A percentile compares a stretch with the other conserved stretches of the same genome.
phyloP scores from a whole-genome alignment of 257 asterid species.

The Ligustrum vulgare region DNA sequence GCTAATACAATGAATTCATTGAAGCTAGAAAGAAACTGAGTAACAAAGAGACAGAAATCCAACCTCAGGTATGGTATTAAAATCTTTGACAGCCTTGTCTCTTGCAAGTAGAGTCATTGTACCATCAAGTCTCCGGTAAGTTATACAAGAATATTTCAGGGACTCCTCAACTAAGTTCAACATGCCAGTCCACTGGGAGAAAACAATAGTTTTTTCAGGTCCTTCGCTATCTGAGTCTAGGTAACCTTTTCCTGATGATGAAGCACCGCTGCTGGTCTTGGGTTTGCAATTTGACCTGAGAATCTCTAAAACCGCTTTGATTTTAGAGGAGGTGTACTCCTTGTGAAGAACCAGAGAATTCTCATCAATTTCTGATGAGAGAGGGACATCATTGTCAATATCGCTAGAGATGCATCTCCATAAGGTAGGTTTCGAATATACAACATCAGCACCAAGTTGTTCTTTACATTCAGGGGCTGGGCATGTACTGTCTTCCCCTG shows the following conservation, averaged over 20 bases:
- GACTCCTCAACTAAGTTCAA: conserved; percentile 81
- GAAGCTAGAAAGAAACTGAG: conserved; percentile 14
- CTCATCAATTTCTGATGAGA: conserved; percentile 41
- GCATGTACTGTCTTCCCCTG: conserved; percentile 86
- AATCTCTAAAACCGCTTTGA: conserved; percentile 68
- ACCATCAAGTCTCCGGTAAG: conserved; percentile 91
- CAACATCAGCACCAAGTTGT: conserved; percentile 82
- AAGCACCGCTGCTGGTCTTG: conserved; percentile 39
- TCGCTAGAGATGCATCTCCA: conserved; percentile 57
- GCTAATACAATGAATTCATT: background rate
- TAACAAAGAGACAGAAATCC: conserved; percentile 24
- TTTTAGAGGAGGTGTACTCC: conserved; percentile 71
- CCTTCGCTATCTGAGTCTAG: conserved; percentile 37
- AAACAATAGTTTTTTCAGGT: conserved; percentile 83
- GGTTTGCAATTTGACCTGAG: conserved; percentile 52
- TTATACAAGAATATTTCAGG: conserved; percentile 46
- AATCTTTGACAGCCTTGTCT: conserved; percentile 94
- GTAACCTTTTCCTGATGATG: conserved; percentile 34
- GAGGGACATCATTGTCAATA: conserved; percentile 39
- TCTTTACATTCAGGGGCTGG: conserved; percentile 84
- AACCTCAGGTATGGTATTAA: conserved; percentile 89
- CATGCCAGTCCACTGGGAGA: conserved; percentile 99
- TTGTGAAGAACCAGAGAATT: conserved; percentile 47
- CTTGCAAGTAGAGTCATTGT: conserved; percentile 92
- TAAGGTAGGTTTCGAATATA: conserved; percentile 66